phyloP scores from a whole-genome alignment of 2,329 filamentous ascomycete species.

The Exophiala sideris region DNA sequence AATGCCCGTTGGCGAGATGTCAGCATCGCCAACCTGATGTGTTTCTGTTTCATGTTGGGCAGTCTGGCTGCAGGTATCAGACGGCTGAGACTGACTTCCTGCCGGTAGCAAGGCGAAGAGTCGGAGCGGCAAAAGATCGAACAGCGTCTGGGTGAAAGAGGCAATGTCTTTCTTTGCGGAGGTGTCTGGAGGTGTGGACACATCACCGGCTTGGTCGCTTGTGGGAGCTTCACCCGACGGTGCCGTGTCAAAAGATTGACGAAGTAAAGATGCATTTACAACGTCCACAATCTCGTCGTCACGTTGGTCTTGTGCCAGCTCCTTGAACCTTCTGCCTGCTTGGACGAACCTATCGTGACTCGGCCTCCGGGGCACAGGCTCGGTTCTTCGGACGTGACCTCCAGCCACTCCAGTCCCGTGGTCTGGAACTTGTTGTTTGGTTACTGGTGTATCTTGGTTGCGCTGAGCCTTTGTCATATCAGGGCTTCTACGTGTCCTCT shows the following conservation, averaged over 20 bases:
- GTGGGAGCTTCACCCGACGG: background rate
- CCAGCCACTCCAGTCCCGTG: conserved; percentile 8
- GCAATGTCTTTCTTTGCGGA: conserved; percentile 49
- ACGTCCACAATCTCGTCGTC: background rate
- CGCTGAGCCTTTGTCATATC: conserved; percentile 8
- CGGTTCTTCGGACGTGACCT: background rate
- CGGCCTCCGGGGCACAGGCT: conserved; percentile 4
- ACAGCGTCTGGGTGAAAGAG: conserved; percentile 60
- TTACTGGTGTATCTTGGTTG: conserved; percentile 10
- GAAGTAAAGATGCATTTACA: background rate
- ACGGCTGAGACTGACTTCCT: conserved; percentile 29
- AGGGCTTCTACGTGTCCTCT: conserved; percentile 17
- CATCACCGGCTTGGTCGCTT: background rate
- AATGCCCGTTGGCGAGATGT: too few relatives aligned
- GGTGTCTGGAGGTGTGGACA: background rate
- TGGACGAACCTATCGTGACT: conserved; percentile 14
- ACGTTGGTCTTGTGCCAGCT: too few relatives aligned
- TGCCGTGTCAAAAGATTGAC: background rate
- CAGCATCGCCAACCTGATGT: too few relatives aligned
- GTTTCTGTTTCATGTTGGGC: too few relatives aligned
- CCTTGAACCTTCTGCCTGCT: conserved; percentile 3
- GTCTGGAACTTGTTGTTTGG: background rate
- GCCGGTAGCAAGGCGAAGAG: conserved; percentile 47
- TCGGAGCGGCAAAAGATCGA: conserved; percentile 45
- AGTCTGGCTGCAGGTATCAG: conserved; percentile 1